Evolutionary conservation across 2,329 filamentous ascomycete species (phyloP).

Genomic region (Cercospora canescens): DNA sequence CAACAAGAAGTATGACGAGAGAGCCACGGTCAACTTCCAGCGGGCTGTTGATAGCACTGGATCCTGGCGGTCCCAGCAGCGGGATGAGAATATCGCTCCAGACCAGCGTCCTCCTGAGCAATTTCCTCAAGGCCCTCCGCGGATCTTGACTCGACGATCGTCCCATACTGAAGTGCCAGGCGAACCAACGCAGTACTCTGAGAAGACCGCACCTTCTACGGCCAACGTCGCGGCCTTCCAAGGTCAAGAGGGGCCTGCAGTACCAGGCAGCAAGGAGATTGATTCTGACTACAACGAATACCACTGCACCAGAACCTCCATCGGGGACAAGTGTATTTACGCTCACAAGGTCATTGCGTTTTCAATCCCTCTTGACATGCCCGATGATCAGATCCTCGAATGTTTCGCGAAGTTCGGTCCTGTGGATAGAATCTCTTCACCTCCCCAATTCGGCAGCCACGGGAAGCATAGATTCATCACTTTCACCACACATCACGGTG

Average conservation of each 20-base stretch:
- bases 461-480: conserved; percentile 5
- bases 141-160: conserved; percentile 4
- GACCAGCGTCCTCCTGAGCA: neutral
- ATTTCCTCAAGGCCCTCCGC: conserved; percentile 5
- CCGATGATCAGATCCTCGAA: neutral
- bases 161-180: neutral
- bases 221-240: neutral
- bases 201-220: neutral
- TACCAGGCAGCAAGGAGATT: neutral
- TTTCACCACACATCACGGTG: neutral
- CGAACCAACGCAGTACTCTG: neutral
- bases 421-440: conserved; percentile 1
- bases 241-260: neutral
- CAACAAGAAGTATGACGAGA: neutral
- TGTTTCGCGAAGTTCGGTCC: conserved; percentile 19
- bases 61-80: conserved; percentile 6
- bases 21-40: neutral
- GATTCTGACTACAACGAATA: neutral
- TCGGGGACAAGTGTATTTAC: conserved; percentile 20
- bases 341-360: conserved; percentile 24
- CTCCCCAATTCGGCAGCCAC: neutral
- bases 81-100: conserved; percentile 13
- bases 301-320: conserved; percentile 14
- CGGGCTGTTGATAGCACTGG: conserved; percentile 2
- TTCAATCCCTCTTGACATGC: conserved; percentile 1